Base-by-base conservation (phyloP, 2,329 filamentous ascomycete genomes). In the Clonostachys rhizophaga region DNA sequence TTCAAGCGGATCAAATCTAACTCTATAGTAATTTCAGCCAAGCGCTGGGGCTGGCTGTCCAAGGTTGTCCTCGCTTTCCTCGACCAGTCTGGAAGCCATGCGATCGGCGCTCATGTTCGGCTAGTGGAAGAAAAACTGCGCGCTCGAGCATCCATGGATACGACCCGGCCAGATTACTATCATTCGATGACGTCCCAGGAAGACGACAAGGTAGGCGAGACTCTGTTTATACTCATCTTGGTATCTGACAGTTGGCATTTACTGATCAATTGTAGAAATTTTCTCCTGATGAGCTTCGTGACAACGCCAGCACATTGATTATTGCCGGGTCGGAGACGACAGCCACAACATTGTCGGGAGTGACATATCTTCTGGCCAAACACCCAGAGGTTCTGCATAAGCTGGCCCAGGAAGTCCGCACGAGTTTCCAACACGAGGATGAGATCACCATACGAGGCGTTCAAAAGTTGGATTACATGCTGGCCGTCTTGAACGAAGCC, bases 241-340 rank as follows among this genome's bases (percentile, higher is more conserved):
- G 7, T n/a, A 39, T 39, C 5, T 5, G 13, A 39, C 9, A 17
- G 14, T 39, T 39, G 36, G 3, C 4, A 10, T 8, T 18, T 39
- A 18, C 14, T 18, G 7, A 18, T n/a, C 11, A 2, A 18, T 39
- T 5, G 3, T 18, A 18, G 14, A 39, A 18, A n/a, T 18, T 39
- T 8, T 39, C 14, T n/a, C 36, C 36, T 39, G 36, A 3, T 8
- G 36, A 39, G 11, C 36, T 39, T 18, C 14, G 14, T n/a, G 14
- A n/a, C 36, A 39, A 39, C 36, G 12, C 45, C n/a, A 16, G n/a
- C 17, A 43, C 37, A 6, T 10, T 47, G 13, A 17, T 47, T 33
- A 20, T 43, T 18, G 72, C 67, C 0, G 73, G 72, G 0, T 66
- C 62, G 5, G 71, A 76, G 46, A 76, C 73, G 0, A 75, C 71